Conservation (phyloP, 2,329 filamentous ascomycete species). For the Didymella pinodella region DNA sequence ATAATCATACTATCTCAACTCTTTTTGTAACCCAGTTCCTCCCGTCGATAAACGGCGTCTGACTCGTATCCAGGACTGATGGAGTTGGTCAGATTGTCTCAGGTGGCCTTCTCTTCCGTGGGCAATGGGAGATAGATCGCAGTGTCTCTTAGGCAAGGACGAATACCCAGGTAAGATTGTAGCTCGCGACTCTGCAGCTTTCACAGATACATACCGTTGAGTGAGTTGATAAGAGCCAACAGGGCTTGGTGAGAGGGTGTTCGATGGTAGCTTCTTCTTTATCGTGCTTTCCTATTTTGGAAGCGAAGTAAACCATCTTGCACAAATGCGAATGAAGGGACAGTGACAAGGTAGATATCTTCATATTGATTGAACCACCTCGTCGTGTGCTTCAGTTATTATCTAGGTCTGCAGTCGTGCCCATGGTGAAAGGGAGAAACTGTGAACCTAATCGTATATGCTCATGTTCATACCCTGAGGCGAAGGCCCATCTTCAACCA, state of each 20-base stretch:
- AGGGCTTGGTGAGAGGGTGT: not conserved
- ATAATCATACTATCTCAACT: too few species aligned
- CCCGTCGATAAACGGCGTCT: too few species aligned
- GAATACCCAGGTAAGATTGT: not conserved
- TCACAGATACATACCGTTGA: not conserved
- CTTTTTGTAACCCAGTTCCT: too few species aligned
- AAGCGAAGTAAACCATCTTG: not conserved
- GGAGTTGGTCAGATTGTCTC: not conserved
- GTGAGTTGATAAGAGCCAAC: too few species aligned
- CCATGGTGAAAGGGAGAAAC: too few species aligned
- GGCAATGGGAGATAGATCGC: not conserved
- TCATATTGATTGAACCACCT: not conserved
- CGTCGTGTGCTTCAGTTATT: not conserved
- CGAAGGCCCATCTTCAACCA: not conserved
- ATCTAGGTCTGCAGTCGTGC: not conserved
- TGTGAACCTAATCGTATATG: too few species aligned
- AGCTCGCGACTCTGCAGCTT: not conserved
- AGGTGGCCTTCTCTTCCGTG: not conserved
- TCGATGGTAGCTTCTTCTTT: not conserved
- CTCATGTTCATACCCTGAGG: not conserved
- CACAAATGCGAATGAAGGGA: not conserved
- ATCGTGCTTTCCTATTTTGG: not conserved
- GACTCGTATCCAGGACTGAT: not conserved
- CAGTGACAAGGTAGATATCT: not conserved
- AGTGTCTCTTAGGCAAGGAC: not conserved